phyloP scores from a whole-genome alignment of 23 red algal species.

The Gracilaria domingensis region DNA sequence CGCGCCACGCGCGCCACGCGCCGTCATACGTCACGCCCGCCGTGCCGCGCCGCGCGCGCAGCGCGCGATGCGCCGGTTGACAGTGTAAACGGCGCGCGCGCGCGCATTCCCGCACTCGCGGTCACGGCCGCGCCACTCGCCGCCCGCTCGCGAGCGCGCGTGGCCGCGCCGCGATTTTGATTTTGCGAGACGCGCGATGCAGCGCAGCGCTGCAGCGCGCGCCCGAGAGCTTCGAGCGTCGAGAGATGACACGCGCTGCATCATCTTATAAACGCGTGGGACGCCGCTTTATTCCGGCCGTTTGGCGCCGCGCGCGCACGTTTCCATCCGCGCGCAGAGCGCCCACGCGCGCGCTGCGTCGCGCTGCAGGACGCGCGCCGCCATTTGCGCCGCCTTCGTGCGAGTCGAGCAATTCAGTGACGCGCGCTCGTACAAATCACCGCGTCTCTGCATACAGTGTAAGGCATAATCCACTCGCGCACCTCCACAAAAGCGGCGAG shows the following conservation, averaged over 20 bases:
- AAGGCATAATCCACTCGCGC: neutral
- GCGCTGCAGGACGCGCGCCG: neutral
- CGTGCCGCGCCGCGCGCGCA: neutral
- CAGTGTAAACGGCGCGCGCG: neutral
- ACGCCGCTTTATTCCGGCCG: no score
- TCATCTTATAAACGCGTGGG: no score
- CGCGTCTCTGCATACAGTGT: neutral
- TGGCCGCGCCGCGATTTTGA: neutral
- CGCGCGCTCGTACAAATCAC: no score
- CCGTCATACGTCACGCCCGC: neutral
- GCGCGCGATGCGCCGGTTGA: neutral
- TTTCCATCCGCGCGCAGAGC: no score
- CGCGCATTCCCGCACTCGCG: neutral
- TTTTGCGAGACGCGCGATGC: no score
- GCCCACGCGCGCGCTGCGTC: neutral
- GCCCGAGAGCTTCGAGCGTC: no score
- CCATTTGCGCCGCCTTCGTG: no score
- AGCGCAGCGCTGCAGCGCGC: no score
- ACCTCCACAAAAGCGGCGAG: neutral
- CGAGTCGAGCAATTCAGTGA: no score
- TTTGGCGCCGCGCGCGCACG: no score
- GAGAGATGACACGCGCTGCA: no score
- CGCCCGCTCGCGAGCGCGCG: neutral
- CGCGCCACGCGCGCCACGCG: neutral
- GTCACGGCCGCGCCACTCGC: conserved; percentile 8